Evolutionary conservation across 2,329 filamentous ascomycete species (phyloP).

Genomic region (Pseudocercospora ulei): DNA sequence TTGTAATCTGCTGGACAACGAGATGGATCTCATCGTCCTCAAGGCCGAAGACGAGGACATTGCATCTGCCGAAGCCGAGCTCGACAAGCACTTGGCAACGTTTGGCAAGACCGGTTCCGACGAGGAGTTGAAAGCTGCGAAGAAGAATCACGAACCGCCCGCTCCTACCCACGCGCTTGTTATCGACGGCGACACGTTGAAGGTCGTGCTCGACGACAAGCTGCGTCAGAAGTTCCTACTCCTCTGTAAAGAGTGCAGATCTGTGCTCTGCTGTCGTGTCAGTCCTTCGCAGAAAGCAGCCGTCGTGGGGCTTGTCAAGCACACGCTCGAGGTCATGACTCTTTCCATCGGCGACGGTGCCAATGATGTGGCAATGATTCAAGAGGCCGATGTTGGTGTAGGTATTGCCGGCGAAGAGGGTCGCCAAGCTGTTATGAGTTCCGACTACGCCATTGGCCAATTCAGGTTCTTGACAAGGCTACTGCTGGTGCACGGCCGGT

Average conservation of each 20-base stretch:
- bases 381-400: constrained; percentile 92
- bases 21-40: constrained; percentile 91
- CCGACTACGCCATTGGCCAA: constrained; percentile 89
- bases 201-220: constrained; percentile 70
- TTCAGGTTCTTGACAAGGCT: constrained; percentile 80
- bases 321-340: constrained; percentile 90
- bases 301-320: constrained; percentile 94
- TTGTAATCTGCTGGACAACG: constrained; percentile 91
- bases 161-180: constrained; percentile 82
- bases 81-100: constrained; percentile 60
- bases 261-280: constrained; percentile 93
- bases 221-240: constrained; percentile 87
- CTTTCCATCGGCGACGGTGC: constrained; percentile 86
- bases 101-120: constrained; percentile 79
- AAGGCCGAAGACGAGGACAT: constrained; percentile 69
- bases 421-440: constrained; percentile 88
- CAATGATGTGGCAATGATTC: constrained; percentile 96
- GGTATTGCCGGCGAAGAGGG: constrained; percentile 91
- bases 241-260: constrained; percentile 92
- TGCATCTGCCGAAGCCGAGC: constrained; percentile 54
- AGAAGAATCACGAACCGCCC: constrained; percentile 75
- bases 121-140: constrained; percentile 69
- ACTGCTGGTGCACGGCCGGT: constrained; percentile 80
- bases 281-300: constrained; percentile 93
- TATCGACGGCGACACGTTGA: constrained; percentile 88